These are phyloP conservation scores for Euphrasia arctica DNA, from an alignment of 305 asterid species.

Conservation along the genomic window DNA sequence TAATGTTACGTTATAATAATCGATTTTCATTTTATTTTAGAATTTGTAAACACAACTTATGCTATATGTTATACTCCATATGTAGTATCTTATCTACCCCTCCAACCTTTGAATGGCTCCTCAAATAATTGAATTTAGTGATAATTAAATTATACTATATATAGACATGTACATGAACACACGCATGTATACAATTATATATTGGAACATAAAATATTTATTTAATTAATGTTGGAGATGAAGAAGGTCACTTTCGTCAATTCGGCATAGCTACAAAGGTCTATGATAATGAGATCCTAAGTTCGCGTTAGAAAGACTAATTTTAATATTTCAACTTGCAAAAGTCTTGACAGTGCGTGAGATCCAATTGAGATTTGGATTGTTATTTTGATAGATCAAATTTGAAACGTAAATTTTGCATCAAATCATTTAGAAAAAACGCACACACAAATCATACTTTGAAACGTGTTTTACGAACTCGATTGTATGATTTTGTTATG, in stretches of 20 bases:
- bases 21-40: no score
- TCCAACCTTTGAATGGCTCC: background rate
- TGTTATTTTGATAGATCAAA: background rate
- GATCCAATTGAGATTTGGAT: background rate
- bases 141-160: background rate
- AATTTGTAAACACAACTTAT: no score
- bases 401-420: background rate
- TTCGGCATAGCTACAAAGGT: background rate
- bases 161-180: background rate
- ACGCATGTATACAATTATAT: background rate
- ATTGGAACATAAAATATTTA: background rate
- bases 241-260: background rate
- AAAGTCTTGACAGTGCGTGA: background rate
- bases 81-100: background rate
- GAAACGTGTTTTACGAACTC: no score
- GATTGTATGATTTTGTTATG: no score
- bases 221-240: background rate
- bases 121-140: background rate
- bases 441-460: no score
- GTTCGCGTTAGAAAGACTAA: background rate
- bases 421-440: no score
- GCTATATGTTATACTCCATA: background rate
- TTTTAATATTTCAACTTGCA: slow-evolving; percentile 1
- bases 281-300: slow-evolving; percentile 3
- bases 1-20: no score